Conservation (phyloP, 768 basidiomycete species). For the Tricholoma terreum region DNA sequence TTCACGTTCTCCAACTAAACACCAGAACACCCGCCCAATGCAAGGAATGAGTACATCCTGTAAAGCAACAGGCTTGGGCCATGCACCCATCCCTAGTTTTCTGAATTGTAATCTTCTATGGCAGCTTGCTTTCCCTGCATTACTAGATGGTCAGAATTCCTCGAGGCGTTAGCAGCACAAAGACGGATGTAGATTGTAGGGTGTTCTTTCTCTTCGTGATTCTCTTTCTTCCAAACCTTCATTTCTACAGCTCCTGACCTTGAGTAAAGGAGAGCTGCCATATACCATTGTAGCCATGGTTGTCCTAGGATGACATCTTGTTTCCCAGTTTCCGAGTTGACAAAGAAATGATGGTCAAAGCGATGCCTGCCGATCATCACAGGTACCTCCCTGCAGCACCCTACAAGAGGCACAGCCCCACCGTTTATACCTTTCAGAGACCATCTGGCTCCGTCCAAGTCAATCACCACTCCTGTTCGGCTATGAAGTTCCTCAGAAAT, state of each 20-base stretch:
- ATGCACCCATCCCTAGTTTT: slow-evolving; percentile 10
- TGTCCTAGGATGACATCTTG: slow-evolving; percentile 23
- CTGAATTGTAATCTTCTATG: slow-evolving; percentile 1
- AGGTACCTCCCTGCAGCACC: slow-evolving; percentile 14
- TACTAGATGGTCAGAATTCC: neutral
- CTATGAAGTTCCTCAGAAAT: slow-evolving; percentile 7
- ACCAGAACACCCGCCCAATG: slow-evolving; percentile 11
- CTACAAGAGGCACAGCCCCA: slow-evolving; percentile 9
- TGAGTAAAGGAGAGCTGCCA: slow-evolving; percentile 8
- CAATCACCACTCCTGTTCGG: slow-evolving; percentile 3
- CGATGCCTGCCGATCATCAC: slow-evolving; percentile 14
- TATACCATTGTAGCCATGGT: slow-evolving; percentile 23
- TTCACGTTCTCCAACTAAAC: slow-evolving; percentile 5
- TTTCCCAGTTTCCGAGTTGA: neutral
- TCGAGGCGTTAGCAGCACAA: neutral
- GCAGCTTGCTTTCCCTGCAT: neutral
- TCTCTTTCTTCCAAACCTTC: slow-evolving; percentile 16
- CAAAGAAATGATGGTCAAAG: slow-evolving; percentile 28
- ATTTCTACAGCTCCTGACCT: slow-evolving; percentile 11
- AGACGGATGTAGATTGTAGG: slow-evolving; percentile 10
- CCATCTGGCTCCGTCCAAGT: slow-evolving; percentile 23
- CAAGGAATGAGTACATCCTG: slow-evolving; percentile 9
- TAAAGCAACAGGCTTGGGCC: neutral
- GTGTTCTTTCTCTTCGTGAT: neutral
- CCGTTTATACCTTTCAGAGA: slow-evolving; percentile 24